Evolutionary conservation across 805 yeast genomes (phyloP).

Genomic region (Yamadazyma olivae): DNA sequence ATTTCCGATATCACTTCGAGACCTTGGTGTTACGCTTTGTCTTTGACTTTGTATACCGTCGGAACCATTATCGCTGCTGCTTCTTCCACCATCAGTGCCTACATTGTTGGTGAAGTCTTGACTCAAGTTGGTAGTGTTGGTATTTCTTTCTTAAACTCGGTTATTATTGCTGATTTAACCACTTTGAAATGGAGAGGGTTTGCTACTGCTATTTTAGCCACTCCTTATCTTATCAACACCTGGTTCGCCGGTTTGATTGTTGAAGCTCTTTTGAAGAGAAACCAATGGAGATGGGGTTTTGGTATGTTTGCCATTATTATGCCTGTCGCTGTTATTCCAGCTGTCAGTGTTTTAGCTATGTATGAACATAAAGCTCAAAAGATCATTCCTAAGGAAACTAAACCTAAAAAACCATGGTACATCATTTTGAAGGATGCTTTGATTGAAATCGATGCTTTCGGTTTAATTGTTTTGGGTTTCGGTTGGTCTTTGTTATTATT

Average conservation of each 20-base stretch:
- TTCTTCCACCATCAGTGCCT: conserved; percentile 18
- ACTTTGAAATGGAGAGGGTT: conserved; percentile 24
- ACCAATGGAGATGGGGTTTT: conserved; percentile 57
- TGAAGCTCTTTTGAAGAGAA: conserved; percentile 22
- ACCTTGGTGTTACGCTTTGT: conserved; percentile 17
- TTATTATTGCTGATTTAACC: conserved; percentile 22
- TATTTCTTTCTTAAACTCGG: conserved; percentile 13
- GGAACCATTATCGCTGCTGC: conserved; percentile 23
- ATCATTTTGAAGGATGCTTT: conserved; percentile 4
- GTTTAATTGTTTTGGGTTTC: conserved; percentile 34
- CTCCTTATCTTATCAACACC: conserved; percentile 41
- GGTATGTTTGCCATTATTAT: conserved; percentile 47
- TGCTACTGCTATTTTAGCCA: conserved; percentile 16
- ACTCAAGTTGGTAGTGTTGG: conserved; percentile 20
- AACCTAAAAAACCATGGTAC: background rate
- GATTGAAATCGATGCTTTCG: conserved; percentile 37
- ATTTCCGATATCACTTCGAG: conserved; percentile 23
- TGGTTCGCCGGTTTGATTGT: conserved; percentile 42
- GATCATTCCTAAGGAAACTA: conserved; percentile 5
- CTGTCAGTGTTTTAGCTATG: conserved; percentile 24
- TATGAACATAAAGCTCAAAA: conserved; percentile 28
- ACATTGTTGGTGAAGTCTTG: conserved; percentile 21
- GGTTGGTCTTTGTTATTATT: conserved; percentile 37
- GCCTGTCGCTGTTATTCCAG: conserved; percentile 39
- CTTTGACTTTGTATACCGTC: conserved; percentile 16